Base-by-base conservation (phyloP, 768 basidiomycete genomes). In the Xerocomellus intermedius region DNA sequence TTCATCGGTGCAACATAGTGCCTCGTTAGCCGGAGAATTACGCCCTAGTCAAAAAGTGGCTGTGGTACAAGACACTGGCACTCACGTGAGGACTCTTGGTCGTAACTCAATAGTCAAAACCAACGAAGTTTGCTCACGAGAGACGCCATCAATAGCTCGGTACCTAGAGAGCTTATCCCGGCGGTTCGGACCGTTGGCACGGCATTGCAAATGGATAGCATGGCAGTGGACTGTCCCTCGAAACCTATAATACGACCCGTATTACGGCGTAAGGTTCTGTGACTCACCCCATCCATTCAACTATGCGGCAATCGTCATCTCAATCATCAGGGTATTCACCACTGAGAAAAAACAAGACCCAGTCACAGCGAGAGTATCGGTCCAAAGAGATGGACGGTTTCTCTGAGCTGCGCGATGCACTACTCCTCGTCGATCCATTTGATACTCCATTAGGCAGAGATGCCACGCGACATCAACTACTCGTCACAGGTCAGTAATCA, bases 371-470 rank as follows among this genome's bases (percentile, higher is more conserved):
- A 50, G 64, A 58, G 26, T 70, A 72, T 30, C 68, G 68, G 17
- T 63, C 59, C 45, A 69, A 69, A 51, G 68, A 72, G 51, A 62
- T 60, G 16, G 66, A 65, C 43, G 65, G 69, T 24, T 71, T 70
- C 59, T 51, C 59, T n/a, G 70, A 71, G 32, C 64, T 70, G 17
- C 66, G 66, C 41, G 53, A 61, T 7, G 60, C 66, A 16, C 28
- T 69, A 8, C 61, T 63, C 42, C 52, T 67, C 3, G 58, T 69
- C 19, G 61, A 65, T 54, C 67, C 66, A 17, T 58, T 63, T 37
- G 66, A 58, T 7, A 47, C 55, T 14, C 65, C 68, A 37, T 46
- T 62, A 30, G 69, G 57, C 14, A 61, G 66, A 52, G 64, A 63
- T 33, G 63, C 64, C 48, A 70, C 70, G n/a, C 59, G 70, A 21